Conservation (phyloP, 2,329 filamentous ascomycete genomes). For the Fusarium subtropicale region DNA sequence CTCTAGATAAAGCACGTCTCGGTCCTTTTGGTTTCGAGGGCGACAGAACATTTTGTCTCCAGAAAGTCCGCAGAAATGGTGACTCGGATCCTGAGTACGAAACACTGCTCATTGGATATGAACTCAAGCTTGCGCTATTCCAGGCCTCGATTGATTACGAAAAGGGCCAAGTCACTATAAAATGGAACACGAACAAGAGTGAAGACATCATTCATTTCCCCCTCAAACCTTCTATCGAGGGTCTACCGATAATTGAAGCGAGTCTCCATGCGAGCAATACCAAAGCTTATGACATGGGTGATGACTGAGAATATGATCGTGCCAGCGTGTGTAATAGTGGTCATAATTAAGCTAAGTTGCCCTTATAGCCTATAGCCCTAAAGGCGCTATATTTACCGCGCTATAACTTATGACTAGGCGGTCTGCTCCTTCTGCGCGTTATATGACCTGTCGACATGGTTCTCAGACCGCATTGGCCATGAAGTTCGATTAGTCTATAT, state of each 20-base stretch:
- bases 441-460: slow-evolving; percentile 37
- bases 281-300: slow-evolving; percentile 41
- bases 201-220: slow-evolving; percentile 30
- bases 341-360: no score
- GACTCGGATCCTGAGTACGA: slow-evolving; percentile 9
- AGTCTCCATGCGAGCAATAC: slow-evolving; percentile 35
- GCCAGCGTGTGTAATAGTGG: no score
- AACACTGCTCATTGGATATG: slow-evolving; percentile 42
- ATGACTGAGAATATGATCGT: no score
- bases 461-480: slow-evolving; percentile 32
- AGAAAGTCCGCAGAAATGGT: slow-evolving; percentile 29
- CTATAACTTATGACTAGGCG: no score
- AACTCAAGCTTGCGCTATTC: slow-evolving; percentile 39
- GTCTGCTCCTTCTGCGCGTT: no score
- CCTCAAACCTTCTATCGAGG: slow-evolving; percentile 8
- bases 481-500: slow-evolving; percentile 39
- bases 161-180: not conserved
- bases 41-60: slow-evolving; percentile 42
- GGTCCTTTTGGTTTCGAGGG: slow-evolving; percentile 36
- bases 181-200: not conserved
- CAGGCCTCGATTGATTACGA: slow-evolving; percentile 21
- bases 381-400: no score
- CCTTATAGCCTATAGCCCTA: no score
- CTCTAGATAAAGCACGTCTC: slow-evolving; percentile 20
- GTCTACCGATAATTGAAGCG: slow-evolving; percentile 3